Percentiles rank a stretch among this genome's conserved stretches.
These are phyloP conservation scores for Hypoxylon sp. DNA, from an alignment of 2,329 filamentous ascomycete genomes.

Conservation along the genomic window DNA sequence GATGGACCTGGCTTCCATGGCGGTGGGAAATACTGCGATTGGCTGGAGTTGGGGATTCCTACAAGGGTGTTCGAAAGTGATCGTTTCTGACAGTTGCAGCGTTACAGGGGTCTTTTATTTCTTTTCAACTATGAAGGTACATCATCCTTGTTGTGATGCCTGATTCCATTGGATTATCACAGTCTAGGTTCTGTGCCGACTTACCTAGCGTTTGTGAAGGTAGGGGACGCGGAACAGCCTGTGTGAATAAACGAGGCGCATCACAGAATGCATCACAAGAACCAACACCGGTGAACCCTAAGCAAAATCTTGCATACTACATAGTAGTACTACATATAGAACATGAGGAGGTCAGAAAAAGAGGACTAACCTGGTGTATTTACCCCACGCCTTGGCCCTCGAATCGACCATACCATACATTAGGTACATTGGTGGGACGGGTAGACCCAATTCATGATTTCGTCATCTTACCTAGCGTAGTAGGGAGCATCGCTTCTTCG, in stretches of 20 bases:
- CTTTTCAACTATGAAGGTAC: constrained; percentile 5
- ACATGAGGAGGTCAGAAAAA: not conserved
- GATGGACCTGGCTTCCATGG: constrained; percentile 41
- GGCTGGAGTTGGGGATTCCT: constrained; percentile 24
- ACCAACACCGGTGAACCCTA: constrained; percentile 6
- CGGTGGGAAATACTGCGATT: constrained; percentile 45
- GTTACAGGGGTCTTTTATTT: constrained; percentile 27
- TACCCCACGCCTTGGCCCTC: constrained; percentile 6
- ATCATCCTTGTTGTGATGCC: constrained; percentile 33
- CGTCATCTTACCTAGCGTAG: constrained; percentile 22
- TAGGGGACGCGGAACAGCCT: not conserved
- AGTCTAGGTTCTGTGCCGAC: constrained; percentile 15
- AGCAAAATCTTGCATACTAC: constrained; percentile 2
- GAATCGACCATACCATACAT: not conserved
- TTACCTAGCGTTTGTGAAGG: constrained; percentile 11
- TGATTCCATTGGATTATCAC: constrained; percentile 34
- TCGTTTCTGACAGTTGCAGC: constrained; percentile 42
- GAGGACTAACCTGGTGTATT: no score
- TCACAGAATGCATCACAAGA: no score
- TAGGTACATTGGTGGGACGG: not conserved
- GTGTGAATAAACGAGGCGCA: no score
- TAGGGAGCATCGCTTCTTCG: constrained; percentile 1
- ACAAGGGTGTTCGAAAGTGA: constrained; percentile 30
- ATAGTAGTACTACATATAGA: not conserved
- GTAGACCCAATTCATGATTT: constrained; percentile 13